These are phyloP conservation scores for Salix udensis DNA, from an alignment of 345 rosid genomes.

Conservation along the genomic window DNA sequence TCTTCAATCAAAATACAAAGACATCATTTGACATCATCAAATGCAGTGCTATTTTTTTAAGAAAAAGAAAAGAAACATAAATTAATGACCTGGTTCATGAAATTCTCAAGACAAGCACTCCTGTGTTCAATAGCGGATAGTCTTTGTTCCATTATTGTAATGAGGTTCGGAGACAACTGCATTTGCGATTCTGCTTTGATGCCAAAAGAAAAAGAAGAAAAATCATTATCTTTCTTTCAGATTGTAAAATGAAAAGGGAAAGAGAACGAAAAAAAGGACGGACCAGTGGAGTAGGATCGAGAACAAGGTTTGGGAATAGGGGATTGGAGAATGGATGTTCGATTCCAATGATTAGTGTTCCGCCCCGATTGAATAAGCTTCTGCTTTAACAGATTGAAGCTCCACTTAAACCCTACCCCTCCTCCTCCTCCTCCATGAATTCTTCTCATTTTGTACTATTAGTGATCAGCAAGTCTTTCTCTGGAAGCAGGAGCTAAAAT, in stretches of 20 bases:
- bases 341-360: not conserved
- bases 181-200: constrained; percentile 44
- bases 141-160: constrained; percentile 79
- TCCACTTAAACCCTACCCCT: constrained; percentile 4
- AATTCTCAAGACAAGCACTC: constrained; percentile 52
- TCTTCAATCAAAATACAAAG: constrained; percentile 50
- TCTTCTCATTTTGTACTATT: not conserved
- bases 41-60: not conserved
- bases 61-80: not conserved
- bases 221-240: not conserved
- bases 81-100: constrained; percentile 52
- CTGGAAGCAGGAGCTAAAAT: not conserved
- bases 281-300: constrained; percentile 50
- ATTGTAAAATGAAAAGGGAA: not conserved
- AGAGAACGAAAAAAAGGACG: not conserved
- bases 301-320: constrained; percentile 1
- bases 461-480: not conserved
- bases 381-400: constrained; percentile 12
- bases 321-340: constrained; percentile 22
- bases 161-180: constrained; percentile 59
- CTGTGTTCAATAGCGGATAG: constrained; percentile 60
- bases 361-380: constrained; percentile 29
- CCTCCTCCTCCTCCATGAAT: constrained; percentile 26
- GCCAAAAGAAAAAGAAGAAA: not conserved
- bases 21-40: constrained; percentile 4